phyloP scores from a whole-genome alignment of 1,139 yeast genomes.

The Geotrichum klebahnii region DNA sequence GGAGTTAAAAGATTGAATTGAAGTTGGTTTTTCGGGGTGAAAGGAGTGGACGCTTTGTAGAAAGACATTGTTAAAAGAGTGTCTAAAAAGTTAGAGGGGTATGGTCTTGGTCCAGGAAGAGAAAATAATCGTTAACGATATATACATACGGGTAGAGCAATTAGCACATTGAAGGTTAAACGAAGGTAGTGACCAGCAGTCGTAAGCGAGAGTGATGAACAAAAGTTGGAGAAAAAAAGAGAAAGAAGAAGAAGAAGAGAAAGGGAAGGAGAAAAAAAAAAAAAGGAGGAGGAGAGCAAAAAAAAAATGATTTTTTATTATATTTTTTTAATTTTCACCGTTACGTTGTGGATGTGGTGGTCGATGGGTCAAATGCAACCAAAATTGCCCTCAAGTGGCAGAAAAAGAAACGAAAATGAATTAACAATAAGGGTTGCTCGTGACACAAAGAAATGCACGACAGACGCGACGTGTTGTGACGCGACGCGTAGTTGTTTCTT shows the following conservation, averaged over 20 bases:
- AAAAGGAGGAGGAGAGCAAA: not conserved
- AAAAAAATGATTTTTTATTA: not conserved
- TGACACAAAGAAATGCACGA: no score
- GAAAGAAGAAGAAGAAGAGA: constrained; percentile 2
- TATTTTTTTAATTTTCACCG: not conserved
- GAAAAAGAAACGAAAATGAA: no score
- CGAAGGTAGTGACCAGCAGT: constrained; percentile 4
- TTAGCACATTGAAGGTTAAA: constrained; percentile 5
- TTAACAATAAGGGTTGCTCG: no score
- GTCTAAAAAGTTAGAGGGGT: not conserved
- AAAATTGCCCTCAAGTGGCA: no score
- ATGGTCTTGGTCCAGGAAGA: not conserved
- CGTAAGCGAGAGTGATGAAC: not conserved
- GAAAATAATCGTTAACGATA: not conserved
- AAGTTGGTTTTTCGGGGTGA: constrained; percentile 14
- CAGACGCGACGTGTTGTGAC: no score
- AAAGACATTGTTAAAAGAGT: constrained; percentile 11
- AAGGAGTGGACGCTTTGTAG: constrained; percentile 7
- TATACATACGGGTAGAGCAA: constrained; percentile 3
- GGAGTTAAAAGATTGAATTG: constrained; percentile 2
- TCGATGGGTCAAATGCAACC: no score
- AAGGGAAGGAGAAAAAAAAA: constrained; percentile 3
- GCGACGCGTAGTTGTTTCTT: no score
- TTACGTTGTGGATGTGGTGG: no score
- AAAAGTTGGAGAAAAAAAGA: not conserved